Evolutionary conservation across 169 alveolate genomes (phyloP), one percentile per base, ranked within the genome.

Genomic region (Eimeria acervulina): DNA sequence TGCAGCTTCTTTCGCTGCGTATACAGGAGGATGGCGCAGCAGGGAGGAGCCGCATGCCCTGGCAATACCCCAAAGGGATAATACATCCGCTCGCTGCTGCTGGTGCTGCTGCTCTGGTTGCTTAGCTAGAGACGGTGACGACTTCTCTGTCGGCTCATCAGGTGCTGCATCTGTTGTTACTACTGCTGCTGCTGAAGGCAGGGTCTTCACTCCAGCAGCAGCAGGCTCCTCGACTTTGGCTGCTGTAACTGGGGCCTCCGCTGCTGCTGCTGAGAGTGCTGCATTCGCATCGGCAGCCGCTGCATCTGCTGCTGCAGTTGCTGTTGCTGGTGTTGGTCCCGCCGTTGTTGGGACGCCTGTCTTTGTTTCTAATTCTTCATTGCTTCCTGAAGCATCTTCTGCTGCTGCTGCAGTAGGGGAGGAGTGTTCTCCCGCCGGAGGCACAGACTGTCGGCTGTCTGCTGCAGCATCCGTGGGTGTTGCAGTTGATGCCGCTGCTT

Each of bases 41-140:
- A 74, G 21, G 10, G 85, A 74, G 52, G 85, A 74, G 85, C 52
- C 19, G 52, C 55, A 74, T 2, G 85, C n/a, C 52, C 52, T 74
- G 33, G 85, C 85, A 0, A 74, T 38, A 31, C 33, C 52, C 85
- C 85, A 74, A 15, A 74, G 33, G 4, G 85, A 74, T 38, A 74
- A 36, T 33, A 17, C 21, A 21, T 17, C 31, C 23, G 31, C n/a
- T 15, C 36, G 55, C 55, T 0, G 55, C 52, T 15, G 47, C 52
- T 33, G 51, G 33, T 40, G 85, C 74, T 63, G 74, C 74, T 63
- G 74, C 85, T 74, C 17, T 12, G 10, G 52, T 13, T 36, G 23
- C 85, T 74, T 17, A 26, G 85, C 55, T 38, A 55, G 31, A 74
- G 47, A 6, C 0, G 10, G n/a, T 17, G 5, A 13, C 21, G 31